Evolutionary conservation across 768 basidiomycete species (phyloP).

Genomic region (Zangia roseola): DNA sequence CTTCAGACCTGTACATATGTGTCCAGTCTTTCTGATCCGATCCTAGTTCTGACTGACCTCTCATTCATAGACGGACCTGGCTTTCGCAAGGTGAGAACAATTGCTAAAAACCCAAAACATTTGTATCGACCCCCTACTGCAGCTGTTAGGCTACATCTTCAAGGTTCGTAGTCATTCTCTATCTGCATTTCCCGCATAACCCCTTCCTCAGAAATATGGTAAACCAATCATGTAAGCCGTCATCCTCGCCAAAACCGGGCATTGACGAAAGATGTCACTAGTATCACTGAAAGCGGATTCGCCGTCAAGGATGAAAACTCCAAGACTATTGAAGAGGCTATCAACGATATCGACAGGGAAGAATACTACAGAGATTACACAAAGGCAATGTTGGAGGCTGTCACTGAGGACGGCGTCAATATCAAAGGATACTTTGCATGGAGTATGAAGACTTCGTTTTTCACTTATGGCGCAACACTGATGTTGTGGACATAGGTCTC

Average conservation of each 20-base stretch:
- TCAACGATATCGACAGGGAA: conserved; percentile 61
- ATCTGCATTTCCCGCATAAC: too few relatives aligned
- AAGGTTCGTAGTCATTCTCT: conserved; percentile 41
- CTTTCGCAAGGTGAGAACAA: conserved; percentile 53
- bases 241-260: background rate
- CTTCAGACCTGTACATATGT: conserved; percentile 67
- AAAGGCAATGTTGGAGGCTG: conserved; percentile 52
- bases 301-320: conserved; percentile 64
- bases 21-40: background rate
- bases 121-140: background rate
- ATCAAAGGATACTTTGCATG: conserved; percentile 68
- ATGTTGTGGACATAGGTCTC: conserved; percentile 44
- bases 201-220: conserved; percentile 36
- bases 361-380: conserved; percentile 68
- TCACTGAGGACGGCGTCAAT: conserved; percentile 66
- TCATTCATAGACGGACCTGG: conserved; percentile 55
- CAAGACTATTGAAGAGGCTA: conserved; percentile 52
- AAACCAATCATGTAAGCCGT: conserved; percentile 55
- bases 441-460: conserved; percentile 44
- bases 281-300: conserved; percentile 76
- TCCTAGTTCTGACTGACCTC: background rate
- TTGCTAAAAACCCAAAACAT: background rate
- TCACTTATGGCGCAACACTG: background rate
- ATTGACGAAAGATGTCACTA: conserved; percentile 20
- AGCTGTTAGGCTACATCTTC: conserved; percentile 70